Conservation (phyloP, 2,329 filamentous ascomycete species). For the Dothideomycetes sp. region DNA sequence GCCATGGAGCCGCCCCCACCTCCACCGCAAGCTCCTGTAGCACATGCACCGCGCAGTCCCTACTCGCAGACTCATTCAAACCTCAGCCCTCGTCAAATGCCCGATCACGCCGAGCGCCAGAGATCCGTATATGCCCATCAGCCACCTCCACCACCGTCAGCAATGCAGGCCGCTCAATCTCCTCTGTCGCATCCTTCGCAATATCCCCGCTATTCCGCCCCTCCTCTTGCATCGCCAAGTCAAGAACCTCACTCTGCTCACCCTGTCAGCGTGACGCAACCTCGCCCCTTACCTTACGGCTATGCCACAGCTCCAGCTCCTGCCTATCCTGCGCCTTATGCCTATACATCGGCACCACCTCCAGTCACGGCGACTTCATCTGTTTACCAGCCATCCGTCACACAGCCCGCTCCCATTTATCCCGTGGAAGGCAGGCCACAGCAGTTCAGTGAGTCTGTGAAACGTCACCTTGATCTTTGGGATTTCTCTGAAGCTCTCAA, state of each 20-base stretch:
- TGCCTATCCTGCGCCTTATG: constrained; percentile 30
- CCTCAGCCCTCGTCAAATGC: constrained; percentile 13
- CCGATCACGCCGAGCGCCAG: constrained; percentile 13
- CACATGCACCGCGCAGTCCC: constrained; percentile 16
- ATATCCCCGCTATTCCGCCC: constrained; percentile 13
- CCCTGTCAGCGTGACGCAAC: constrained; percentile 27
- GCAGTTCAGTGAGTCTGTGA: constrained; percentile 43
- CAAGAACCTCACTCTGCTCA: constrained; percentile 31
- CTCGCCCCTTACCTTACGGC: constrained; percentile 27
- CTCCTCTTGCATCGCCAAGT: constrained; percentile 22
- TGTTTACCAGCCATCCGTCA: constrained; percentile 33
- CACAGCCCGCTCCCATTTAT: constrained; percentile 27
- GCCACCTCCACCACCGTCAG: constrained; percentile 21
- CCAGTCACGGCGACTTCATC: constrained; percentile 27
- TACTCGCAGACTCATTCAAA: constrained; percentile 15
- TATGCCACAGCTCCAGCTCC: constrained; percentile 27
- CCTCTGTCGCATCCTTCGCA: constrained; percentile 5
- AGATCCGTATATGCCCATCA: constrained; percentile 20
- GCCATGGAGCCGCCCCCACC: constrained; percentile 24
- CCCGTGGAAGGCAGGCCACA: constrained; percentile 19
- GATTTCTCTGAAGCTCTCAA: constrained; percentile 48
- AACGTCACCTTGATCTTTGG: constrained; percentile 54
- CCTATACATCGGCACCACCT: too few relatives aligned
- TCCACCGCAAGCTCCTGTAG: constrained; percentile 15
- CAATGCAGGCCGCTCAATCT: background rate